These are phyloP conservation scores for Cerrena zonata DNA, from an alignment of 1,284 basidiomycete genomes.

Conservation along the genomic window DNA sequence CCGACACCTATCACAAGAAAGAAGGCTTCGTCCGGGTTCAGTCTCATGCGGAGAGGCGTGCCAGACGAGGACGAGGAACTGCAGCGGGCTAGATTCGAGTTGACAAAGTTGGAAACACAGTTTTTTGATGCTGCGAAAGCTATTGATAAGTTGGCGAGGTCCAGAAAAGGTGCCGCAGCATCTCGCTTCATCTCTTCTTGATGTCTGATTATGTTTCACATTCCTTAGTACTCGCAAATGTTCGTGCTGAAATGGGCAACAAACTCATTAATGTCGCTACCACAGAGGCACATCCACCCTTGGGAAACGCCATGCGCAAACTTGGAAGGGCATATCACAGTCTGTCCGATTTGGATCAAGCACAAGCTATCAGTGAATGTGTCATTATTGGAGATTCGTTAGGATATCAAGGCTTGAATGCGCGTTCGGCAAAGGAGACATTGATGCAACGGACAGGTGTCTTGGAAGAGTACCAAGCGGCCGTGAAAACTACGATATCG, in stretches of 20 bases:
- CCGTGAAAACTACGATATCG: constrained; percentile 85
- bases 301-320: constrained; percentile 77
- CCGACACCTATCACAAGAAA: constrained; percentile 70
- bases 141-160: constrained; percentile 74
- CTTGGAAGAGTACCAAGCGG: constrained; percentile 85
- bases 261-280: constrained; percentile 84
- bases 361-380: constrained; percentile 84
- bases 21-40: constrained; percentile 64
- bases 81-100: constrained; percentile 80
- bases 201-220: too few relatives aligned
- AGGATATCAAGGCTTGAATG: constrained; percentile 90
- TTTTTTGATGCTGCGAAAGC: constrained; percentile 86
- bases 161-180: constrained; percentile 62
- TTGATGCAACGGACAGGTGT: constrained; percentile 80
- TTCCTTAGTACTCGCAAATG: constrained; percentile 71
- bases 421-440: constrained; percentile 90
- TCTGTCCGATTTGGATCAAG: constrained; percentile 77
- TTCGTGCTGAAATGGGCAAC: constrained; percentile 82
- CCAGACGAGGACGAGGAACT: constrained; percentile 84
- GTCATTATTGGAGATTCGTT: constrained; percentile 87
- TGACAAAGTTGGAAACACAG: constrained; percentile 83
- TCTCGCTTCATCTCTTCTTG: not conserved
- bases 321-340: constrained; percentile 82
- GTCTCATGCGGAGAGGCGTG: constrained; percentile 62
- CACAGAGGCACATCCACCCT: constrained; percentile 76